Conservation (phyloP, 139 green algal genomes). For the Chlorella sp. region DNA sequence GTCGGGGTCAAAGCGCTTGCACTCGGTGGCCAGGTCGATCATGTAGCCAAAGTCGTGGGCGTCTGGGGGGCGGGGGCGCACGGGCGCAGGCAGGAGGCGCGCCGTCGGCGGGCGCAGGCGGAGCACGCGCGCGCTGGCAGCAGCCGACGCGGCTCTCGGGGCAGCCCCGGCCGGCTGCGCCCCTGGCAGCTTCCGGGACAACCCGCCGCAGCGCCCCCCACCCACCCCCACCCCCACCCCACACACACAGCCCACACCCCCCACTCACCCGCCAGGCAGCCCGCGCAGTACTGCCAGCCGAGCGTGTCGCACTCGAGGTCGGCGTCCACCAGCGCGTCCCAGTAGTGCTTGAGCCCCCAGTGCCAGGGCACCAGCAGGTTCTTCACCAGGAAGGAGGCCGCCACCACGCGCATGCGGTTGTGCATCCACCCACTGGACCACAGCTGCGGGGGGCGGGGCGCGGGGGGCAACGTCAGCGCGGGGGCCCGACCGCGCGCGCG, state of each 20-base stretch:
- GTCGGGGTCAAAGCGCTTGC: constrained; percentile 72
- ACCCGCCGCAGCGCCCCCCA: constrained; percentile 45
- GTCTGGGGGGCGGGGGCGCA: constrained; percentile 30
- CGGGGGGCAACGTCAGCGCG: neutral
- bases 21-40: constrained; percentile 73
- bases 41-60: constrained; percentile 67
- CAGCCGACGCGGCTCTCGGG: constrained; percentile 66
- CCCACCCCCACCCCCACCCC: constrained; percentile 74
- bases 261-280: constrained; percentile 44
- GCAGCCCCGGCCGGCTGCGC: constrained; percentile 65
- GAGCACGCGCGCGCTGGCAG: constrained; percentile 65
- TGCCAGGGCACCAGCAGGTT: constrained; percentile 95
- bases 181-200: constrained; percentile 71
- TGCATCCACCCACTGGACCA: constrained; percentile 70
- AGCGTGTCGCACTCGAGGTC: constrained; percentile 90
- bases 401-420: constrained; percentile 44
- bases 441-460: constrained; percentile 29
- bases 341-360: constrained; percentile 97
- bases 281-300: constrained; percentile 34
- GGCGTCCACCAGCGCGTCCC: constrained; percentile 89
- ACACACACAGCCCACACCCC: constrained; percentile 75
- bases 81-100: neutral
- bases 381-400: constrained; percentile 68
- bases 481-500: constrained; percentile 62
- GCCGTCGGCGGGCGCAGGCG: neutral